Base-by-base conservation (phyloP, 2,329 filamentous ascomycete genomes). In the Penicillium carneum region DNA sequence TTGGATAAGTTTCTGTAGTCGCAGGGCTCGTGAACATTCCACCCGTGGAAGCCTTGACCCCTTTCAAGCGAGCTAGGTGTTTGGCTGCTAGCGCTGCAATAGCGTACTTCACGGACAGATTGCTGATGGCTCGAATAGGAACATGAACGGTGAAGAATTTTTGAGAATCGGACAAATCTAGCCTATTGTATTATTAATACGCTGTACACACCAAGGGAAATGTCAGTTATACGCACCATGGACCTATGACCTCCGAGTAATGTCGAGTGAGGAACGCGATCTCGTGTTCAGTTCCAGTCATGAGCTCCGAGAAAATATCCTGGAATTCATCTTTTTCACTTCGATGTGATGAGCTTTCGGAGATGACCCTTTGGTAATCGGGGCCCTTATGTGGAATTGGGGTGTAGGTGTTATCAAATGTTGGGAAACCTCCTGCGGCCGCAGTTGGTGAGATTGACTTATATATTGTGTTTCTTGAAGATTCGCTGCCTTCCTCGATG, bases 1-100 rank as follows among this genome's bases (percentile, higher is more conserved):
- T 81, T 16, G 83, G 81, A 63, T 83, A 84, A 2, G 80, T 69
- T 68, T 87, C 84, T 76, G 84, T 85, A 2, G 78, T 78, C 12
- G 84, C 80, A 57, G 83, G 82, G 14, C 69, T 72, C 1, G 72
- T 72, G 23, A 69, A 71, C 57, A 75, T 68, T 12, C 66, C 67
- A 7, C 57, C 60, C 2, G 51, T 54, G 7, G 63, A 48, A 20
- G 64, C 61, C 29, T 64, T 76, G 26, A 60, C 63, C 0, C 74
- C 75, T 54, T 76, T 76, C 41, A 76, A 69, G 42, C 71, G 67
- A 3, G 66, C 73, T 18, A 80, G 71, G 41, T 79, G 78, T 53
- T 79, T 80, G n/a, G 78, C 77, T 33, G 77, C 72, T 6, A 79
- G 59, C 5, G 77, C 76, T 14, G 76, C 73, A 57, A 77, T 76